These are phyloP conservation scores for Aspergillus proliferans DNA, from an alignment of 2,329 filamentous ascomycete genomes.

Conservation along the genomic window DNA sequence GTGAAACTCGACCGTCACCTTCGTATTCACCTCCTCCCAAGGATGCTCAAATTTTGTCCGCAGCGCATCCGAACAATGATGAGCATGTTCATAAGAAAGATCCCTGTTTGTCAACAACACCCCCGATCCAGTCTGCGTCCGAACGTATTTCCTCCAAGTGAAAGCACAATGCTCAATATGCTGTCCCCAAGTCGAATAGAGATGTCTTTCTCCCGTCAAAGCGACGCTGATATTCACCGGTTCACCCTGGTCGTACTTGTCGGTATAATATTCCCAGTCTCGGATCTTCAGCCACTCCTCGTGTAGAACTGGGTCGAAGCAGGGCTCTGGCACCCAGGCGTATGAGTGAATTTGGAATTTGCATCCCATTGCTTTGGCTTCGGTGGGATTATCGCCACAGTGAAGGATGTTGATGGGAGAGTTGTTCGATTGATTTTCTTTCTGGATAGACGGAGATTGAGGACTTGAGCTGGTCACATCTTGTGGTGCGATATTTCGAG, in stretches of 20 bases:
- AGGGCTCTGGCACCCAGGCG: conserved; percentile 1
- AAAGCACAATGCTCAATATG: neutral
- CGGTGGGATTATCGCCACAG: neutral
- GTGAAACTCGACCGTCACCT: neutral
- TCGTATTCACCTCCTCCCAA: neutral
- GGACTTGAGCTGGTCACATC: too few relatives aligned
- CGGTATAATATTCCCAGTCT: conserved; percentile 1
- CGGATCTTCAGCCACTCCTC: neutral
- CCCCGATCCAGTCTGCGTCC: neutral
- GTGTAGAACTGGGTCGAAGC: neutral
- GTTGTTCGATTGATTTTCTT: neutral
- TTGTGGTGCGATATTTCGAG: too few relatives aligned
- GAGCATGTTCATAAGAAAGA: neutral
- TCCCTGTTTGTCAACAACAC: neutral
- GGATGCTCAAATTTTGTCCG: neutral
- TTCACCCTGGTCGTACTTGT: neutral
- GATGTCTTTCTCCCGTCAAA: neutral
- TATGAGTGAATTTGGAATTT: neutral
- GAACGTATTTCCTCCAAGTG: conserved; percentile 1
- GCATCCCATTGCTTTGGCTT: neutral
- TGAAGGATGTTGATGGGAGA: neutral
- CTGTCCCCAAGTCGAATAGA: conserved; percentile 1
- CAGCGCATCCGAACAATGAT: conserved; percentile 2
- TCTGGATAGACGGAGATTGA: neutral
- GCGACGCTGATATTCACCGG: neutral